phyloP scores from a whole-genome alignment of 192 early-diverging fungal species.

The Phlyctochytrium arcticum region DNA sequence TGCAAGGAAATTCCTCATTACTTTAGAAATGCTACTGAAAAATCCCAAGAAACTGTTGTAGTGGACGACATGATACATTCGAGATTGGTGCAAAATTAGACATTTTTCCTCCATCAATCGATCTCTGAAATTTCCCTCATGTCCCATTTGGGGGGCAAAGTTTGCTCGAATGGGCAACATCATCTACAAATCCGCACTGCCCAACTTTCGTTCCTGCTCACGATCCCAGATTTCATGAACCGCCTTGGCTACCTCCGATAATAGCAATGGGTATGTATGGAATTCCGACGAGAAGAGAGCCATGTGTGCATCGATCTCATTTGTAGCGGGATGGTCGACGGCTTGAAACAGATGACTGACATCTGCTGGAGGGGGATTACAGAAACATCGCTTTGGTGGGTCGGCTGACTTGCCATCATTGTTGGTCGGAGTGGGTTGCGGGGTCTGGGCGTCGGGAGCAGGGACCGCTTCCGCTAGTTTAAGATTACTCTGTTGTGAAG shows the following conservation, averaged over 20 bases:
- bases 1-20: slow-evolving; percentile 13
- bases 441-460: background rate
- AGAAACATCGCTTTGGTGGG: slow-evolving; percentile 22
- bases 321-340: slow-evolving; percentile 20
- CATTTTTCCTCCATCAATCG: no score
- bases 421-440: background rate
- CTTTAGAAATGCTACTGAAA: slow-evolving; percentile 10
- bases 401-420: background rate
- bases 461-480: background rate
- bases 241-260: background rate
- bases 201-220: no score
- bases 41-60: slow-evolving; percentile 13
- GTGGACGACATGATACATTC: no score
- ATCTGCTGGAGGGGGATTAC: slow-evolving; percentile 29
- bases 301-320: slow-evolving; percentile 49
- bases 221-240: no score
- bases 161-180: no score
- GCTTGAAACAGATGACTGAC: slow-evolving; percentile 22
- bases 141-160: no score
- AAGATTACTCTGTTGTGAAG: no score
- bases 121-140: no score
- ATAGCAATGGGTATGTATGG: background rate
- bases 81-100: no score
- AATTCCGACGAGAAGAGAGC: slow-evolving; percentile 27
- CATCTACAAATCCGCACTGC: no score